These are phyloP conservation scores for Lipomyces chichibuensis DNA, from an alignment of 805 yeast species.

Conservation along the genomic window DNA sequence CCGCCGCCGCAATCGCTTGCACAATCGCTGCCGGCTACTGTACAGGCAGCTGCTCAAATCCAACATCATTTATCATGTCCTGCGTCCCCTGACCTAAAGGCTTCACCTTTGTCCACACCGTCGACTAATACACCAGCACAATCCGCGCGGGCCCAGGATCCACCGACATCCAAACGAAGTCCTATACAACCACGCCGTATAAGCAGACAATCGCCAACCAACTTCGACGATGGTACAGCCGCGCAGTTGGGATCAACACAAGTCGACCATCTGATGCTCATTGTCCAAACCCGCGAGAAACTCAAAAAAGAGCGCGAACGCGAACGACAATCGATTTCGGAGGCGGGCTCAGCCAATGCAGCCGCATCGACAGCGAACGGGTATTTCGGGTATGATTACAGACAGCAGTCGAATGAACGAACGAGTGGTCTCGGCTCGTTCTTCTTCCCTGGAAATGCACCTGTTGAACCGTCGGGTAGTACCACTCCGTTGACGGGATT, in stretches of 20 bases:
- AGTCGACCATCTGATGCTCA: slow-evolving; percentile 87
- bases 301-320: slow-evolving; percentile 39
- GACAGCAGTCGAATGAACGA: background rate
- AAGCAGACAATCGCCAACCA: slow-evolving; percentile 27
- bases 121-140: slow-evolving; percentile 9
- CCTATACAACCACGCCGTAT: slow-evolving; percentile 7
- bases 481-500: background rate
- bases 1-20: slow-evolving; percentile 1
- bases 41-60: background rate
- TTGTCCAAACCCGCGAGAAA: slow-evolving; percentile 84
- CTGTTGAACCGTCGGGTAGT: background rate
- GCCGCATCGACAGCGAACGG: background rate
- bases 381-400: background rate
- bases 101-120: background rate
- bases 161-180: slow-evolving; percentile 12
- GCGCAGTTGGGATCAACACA: slow-evolving; percentile 53
- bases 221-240: slow-evolving; percentile 15
- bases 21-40: background rate
- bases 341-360: background rate
- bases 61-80: background rate
- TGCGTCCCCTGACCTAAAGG: background rate
- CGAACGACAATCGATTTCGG: background rate
- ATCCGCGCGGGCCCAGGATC: slow-evolving; percentile 14
- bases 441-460: background rate
- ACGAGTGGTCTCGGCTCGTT: background rate